These are phyloP conservation scores for Candolleomyces efflorescens DNA, from an alignment of 768 basidiomycete species.

Conservation along the genomic window DNA sequence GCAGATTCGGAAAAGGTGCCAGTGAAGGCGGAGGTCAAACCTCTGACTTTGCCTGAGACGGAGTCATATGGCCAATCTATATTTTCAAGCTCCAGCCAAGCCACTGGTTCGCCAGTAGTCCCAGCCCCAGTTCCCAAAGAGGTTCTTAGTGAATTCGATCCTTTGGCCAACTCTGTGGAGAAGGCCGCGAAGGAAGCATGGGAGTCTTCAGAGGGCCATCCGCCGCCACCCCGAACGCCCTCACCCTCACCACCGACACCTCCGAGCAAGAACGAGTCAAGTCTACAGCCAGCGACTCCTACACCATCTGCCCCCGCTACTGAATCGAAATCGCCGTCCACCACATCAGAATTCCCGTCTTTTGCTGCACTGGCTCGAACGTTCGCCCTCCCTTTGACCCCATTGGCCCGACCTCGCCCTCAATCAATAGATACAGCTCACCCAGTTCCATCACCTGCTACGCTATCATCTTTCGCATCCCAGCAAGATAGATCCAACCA, in stretches of 20 bases:
- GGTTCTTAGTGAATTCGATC: slow-evolving; percentile 65
- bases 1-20: slow-evolving; percentile 15
- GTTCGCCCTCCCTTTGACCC: slow-evolving; percentile 50
- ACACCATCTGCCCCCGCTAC: slow-evolving; percentile 27
- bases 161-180: slow-evolving; percentile 54
- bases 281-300: slow-evolving; percentile 17
- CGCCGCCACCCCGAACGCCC: slow-evolving; percentile 35
- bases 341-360: slow-evolving; percentile 42
- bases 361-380: slow-evolving; percentile 64
- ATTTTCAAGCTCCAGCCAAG: slow-evolving; percentile 28
- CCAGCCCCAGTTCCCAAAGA: slow-evolving; percentile 29
- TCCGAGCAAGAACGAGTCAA: slow-evolving; percentile 29
- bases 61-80: slow-evolving; percentile 36
- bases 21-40: slow-evolving; percentile 16
- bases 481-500: slow-evolving; percentile 35
- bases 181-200: slow-evolving; percentile 60
- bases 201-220: slow-evolving; percentile 59
- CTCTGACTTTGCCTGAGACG: slow-evolving; percentile 39
- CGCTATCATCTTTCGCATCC: slow-evolving; percentile 48
- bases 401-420: slow-evolving; percentile 47
- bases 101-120: slow-evolving; percentile 17
- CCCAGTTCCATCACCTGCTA: slow-evolving; percentile 52
- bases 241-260: slow-evolving; percentile 30
- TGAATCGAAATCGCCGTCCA: background rate
- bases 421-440: slow-evolving; percentile 58